Percentiles rank a stretch among this genome's conserved stretches.
Conservation (phyloP, 1,284 basidiomycete genomes). For the Chondrostereum purpureum region DNA sequence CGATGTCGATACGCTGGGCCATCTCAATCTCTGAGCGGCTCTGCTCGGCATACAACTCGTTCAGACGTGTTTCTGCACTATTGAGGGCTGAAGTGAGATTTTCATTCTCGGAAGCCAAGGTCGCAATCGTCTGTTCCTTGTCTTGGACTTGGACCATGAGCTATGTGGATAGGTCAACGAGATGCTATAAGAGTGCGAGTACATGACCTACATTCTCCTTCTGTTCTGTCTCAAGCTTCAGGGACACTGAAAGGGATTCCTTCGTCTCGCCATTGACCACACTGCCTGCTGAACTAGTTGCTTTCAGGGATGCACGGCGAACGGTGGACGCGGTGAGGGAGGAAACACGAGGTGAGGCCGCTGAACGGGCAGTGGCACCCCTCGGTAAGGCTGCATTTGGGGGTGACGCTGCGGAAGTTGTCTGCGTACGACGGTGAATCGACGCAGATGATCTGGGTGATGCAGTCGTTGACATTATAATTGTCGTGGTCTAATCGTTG, state of each 20-base stretch:
- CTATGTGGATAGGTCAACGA: constrained; percentile 11
- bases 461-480: constrained; percentile 9
- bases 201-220: constrained; percentile 61
- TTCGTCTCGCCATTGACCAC: constrained; percentile 33
- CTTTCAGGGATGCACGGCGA: constrained; percentile 46
- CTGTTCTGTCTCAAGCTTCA: constrained; percentile 70
- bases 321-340: constrained; percentile 34
- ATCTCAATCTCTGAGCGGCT: constrained; percentile 70
- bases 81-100: constrained; percentile 56
- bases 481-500: constrained; percentile 9
- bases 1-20: constrained; percentile 68
- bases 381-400: constrained; percentile 29
- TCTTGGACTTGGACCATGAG: constrained; percentile 67
- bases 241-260: constrained; percentile 50
- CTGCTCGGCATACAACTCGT: constrained; percentile 75
- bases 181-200: constrained; percentile 9
- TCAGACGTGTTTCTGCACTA: constrained; percentile 59
- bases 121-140: constrained; percentile 62
- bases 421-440: constrained; percentile 31
- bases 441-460: constrained; percentile 12
- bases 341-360: constrained; percentile 36
- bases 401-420: constrained; percentile 38
- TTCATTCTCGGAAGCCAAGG: constrained; percentile 56
- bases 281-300: constrained; percentile 15
- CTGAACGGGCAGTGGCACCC: constrained; percentile 44